Base-by-base conservation (phyloP, 2,329 filamentous ascomycete genomes). In the Leptoxyphium fumago region DNA sequence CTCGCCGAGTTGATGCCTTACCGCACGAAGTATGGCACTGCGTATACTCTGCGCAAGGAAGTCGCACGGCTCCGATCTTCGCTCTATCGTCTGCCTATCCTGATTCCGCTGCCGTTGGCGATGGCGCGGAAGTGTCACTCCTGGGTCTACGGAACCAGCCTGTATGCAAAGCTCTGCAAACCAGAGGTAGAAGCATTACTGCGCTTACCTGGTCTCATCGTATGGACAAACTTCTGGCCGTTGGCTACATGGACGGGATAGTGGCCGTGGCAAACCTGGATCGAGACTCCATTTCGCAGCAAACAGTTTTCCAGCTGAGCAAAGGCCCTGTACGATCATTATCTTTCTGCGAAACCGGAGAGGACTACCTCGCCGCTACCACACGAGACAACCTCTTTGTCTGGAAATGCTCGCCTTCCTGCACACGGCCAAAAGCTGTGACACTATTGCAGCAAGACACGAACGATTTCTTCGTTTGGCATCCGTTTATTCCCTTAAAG, bases 171-270 rank as follows among this genome's bases (percentile, higher is more conserved):
- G 40, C 18, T 8, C 36, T 51, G 4, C 29, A 42, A 13, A 45
- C 49, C 5, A 47, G 5, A 18, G 49, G 47, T 3, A 18, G 50
- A 34, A 38, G 38, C 4, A 29, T 51, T 9, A 50, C 47, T 4
- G n/a, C 28, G n/a, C 18, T 52, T 5, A 32, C 45, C 5, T 52
- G 47, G 47, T 42, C 41, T 5, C 43, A 15, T n/a, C 30, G 34
- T 11, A 11, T 43, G 29, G 11, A 38, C 10, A 38, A 43, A 28
- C 11, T 42, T 13, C 13, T 52, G n/a, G 50, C 49, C 9, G 29
- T 29, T 9, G 50, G 49, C 30, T 28, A 36, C 10, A 44, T 51
- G 17, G 49, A 51, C 42, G 50, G 50, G 13, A 45, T 17, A 10
- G 29, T 50, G 6, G 14, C 32, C 36, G 32, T 36, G 32, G 9